Evolutionary conservation across 2,329 filamentous ascomycete genomes (phyloP).

Genomic region (Sclerotinia spermophila): DNA sequence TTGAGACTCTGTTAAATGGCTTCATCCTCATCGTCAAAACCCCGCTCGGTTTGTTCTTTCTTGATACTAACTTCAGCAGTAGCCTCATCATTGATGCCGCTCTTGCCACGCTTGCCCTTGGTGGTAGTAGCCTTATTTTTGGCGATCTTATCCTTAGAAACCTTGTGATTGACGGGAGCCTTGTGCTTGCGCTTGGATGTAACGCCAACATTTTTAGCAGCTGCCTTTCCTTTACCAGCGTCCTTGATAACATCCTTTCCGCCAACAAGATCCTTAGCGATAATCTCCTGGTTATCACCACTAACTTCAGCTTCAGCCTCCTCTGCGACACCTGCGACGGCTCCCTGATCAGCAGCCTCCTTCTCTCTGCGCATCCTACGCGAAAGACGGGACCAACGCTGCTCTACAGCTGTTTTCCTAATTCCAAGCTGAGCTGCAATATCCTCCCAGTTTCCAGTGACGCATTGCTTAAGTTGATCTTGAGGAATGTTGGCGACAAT

Average conservation of each 20-base stretch:
- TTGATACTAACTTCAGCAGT: background rate
- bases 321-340: too few relatives aligned
- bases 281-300: too few relatives aligned
- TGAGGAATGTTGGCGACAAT: background rate
- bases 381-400: background rate
- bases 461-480: background rate
- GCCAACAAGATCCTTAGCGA: background rate
- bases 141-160: background rate
- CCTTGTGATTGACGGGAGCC: background rate
- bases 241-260: background rate
- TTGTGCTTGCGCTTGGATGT: background rate
- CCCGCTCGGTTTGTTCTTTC: background rate
- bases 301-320: too few relatives aligned
- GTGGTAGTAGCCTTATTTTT: background rate
- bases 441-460: background rate
- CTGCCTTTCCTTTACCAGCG: background rate
- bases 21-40: conserved; percentile 37
- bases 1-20: background rate
- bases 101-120: background rate
- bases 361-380: background rate
- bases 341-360: background rate
- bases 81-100: background rate
- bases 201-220: background rate
- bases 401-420: background rate
- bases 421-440: background rate